Evolutionary conservation across 768 basidiomycete genomes (phyloP), one percentile per base, ranked within the genome.

Genomic region (Dendrothele bispora): DNA sequence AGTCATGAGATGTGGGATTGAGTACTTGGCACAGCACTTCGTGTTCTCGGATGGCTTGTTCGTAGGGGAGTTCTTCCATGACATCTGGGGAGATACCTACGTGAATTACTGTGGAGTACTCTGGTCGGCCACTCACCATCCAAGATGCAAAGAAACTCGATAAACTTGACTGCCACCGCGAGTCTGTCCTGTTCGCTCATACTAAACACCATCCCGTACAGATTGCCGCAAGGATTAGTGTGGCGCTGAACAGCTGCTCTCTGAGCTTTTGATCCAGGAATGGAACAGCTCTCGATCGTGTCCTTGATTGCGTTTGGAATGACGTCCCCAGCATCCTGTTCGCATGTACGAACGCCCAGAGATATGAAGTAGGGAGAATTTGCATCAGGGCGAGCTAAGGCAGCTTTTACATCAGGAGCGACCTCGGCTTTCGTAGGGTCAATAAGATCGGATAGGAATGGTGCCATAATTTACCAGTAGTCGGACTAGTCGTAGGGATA

Each of bases 141-240:
- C 12, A 47, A 36, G 46, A 47, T 47, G 20, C 46, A 47, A 20
- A 47, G 27, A 21, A 47, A 47, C 26, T 47, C 46, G 22, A 39
- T 39, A 36, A 38, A 38, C 28, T 40, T 24, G 3, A 47, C 46
- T 4, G 39, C 46, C 24, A 37, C 38, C 22, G n/a, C 21, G 11
- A 47, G 3, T 7, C 46, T 34, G n/a, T 47, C 38, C 28, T 38
- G 21, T n/a, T 47, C 46, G 20, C 24, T 24, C 15, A 26, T 11
- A 12, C 37, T 15, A n/a, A 47, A 29, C 14, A 36, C 27, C 21
- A 47, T 21, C 5, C 37, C 26, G n/a, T 39, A 47, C 4, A 47
- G 37, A 28, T 47, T 37, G 5, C 46, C 46, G 8, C 37, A 36
- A 22, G 46, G 46, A 28, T 47, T 47, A 7, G 27, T 39, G 27